Evolutionary conservation across 2,329 filamentous ascomycete genomes (phyloP), one percentile per base, ranked within the genome.

Genomic region (Cladophialophora bantiana): DNA sequence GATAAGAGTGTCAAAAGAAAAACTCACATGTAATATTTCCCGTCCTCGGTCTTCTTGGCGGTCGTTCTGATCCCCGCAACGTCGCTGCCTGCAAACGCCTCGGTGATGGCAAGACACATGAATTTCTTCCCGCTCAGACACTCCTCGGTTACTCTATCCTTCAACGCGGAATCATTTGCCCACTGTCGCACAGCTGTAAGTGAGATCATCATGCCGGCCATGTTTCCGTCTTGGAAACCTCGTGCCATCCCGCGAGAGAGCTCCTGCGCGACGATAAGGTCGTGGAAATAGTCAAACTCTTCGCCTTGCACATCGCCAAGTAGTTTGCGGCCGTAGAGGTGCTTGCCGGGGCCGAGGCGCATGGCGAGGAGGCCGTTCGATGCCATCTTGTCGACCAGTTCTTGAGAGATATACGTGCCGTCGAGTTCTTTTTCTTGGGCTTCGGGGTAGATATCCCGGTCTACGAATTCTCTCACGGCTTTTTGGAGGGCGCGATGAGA

Each of bases 181-280:
- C 91, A 93, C 1, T 89, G 87, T 70, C 91, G 86, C 3, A 90
- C 90, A 0, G 88, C 89, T 1, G 88, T 92, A 15, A 93, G 76
- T n/a, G 64, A 68, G 1, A 83, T 86, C 1, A 82, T 75, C 0
- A 90, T 90, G 0, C 90, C 90, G 1, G 83, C 79, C n/a, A 92
- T 81, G 13, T 90, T 90, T 3, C 92, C 93, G 76, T 96, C 93
- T 77, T 92, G 89, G 80, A 95, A 96, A 0, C 92, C 93, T 73
- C 91, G 83, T 34, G 90, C 88, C 77, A 90, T 92, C 0, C 83
- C 85, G 15, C 89, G 84, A 9, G 84, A 80, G 83, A 93, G 87
- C 84, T 92, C 90, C 73, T 93, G 90, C 2, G 80, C 79, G 72
- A 89, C 92, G 58, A 93, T 92, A 67, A 88, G 81, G 0, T 84